Percentiles rank a stretch among this genome's conserved stretches.
Evolutionary conservation across 768 basidiomycete species (phyloP).

Genomic region (Lanmaoa rubissima): DNA sequence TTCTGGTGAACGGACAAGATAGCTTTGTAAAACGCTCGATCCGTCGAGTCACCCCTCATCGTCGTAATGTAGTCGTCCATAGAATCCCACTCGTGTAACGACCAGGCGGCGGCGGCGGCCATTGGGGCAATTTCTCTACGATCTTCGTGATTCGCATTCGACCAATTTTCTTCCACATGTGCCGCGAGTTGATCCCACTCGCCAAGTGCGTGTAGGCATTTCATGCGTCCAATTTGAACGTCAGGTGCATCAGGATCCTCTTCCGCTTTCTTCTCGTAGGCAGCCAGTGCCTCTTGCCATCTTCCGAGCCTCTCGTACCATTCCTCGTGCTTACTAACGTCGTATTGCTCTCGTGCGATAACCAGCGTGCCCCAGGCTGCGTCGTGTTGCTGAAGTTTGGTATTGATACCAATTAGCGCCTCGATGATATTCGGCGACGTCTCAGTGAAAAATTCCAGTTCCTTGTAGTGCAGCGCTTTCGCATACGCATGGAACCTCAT

Average conservation of each 20-base stretch:
- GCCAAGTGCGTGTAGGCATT: constrained; percentile 93
- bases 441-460: constrained; percentile 93
- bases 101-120: constrained; percentile 97
- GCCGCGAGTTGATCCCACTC: constrained; percentile 93
- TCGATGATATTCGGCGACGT: constrained; percentile 90
- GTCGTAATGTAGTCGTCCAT: constrained; percentile 97
- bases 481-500: constrained; percentile 93
- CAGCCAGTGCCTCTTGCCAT: constrained; percentile 90
- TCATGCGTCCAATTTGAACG: constrained; percentile 86
- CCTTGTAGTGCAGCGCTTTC: constrained; percentile 98
- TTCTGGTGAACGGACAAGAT: constrained; percentile 96
- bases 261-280: constrained; percentile 77
- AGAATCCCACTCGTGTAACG: constrained; percentile 92
- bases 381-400: constrained; percentile 93
- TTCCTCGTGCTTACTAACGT: constrained; percentile 90
- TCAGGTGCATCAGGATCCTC: constrained; percentile 76
- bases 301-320: constrained; percentile 97
- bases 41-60: constrained; percentile 91
- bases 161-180: constrained; percentile 88
- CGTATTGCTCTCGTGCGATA: constrained; percentile 86
- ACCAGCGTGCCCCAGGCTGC: constrained; percentile 96
- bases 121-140: constrained; percentile 92
- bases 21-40: constrained; percentile 93
- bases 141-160: constrained; percentile 76
- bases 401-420: constrained; percentile 93